phyloP scores from a whole-genome alignment of 768 basidiomycete species.

The Tricholoma furcatifolium region DNA sequence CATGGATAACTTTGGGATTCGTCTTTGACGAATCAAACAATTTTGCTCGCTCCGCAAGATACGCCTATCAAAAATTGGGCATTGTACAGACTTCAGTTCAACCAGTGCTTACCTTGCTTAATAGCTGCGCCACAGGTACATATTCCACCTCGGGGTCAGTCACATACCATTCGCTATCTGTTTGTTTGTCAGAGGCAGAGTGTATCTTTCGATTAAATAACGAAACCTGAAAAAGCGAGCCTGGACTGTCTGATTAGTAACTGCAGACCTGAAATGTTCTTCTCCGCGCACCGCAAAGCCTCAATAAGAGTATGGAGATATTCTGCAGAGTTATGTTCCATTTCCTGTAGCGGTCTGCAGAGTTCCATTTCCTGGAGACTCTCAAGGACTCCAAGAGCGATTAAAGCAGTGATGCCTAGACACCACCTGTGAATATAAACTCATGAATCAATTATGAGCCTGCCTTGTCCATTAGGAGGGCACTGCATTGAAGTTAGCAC shows the following conservation, averaged over 20 bases:
- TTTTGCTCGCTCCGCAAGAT: slow-evolving; percentile 75
- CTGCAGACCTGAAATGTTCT: background rate
- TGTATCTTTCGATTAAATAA: background rate
- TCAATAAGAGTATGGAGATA: slow-evolving; percentile 90
- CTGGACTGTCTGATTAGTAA: slow-evolving; percentile 28
- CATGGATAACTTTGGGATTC: slow-evolving; percentile 66
- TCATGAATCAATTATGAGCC: background rate
- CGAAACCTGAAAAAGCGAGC: slow-evolving; percentile 72
- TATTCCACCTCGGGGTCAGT: slow-evolving; percentile 80
- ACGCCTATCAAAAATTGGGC: slow-evolving; percentile 53
- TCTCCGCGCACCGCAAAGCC: slow-evolving; percentile 60
- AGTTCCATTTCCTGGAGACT: slow-evolving; percentile 74
- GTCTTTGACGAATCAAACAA: slow-evolving; percentile 72
- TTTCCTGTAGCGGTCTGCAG: slow-evolving; percentile 64
- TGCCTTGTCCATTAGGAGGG: slow-evolving; percentile 95
- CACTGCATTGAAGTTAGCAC: slow-evolving; percentile 44
- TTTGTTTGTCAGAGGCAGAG: background rate
- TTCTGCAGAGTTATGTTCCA: slow-evolving; percentile 88
- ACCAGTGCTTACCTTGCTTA: slow-evolving; percentile 66
- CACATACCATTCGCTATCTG: slow-evolving; percentile 90
- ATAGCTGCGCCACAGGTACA: slow-evolving; percentile 76
- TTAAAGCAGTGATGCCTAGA: slow-evolving; percentile 81
- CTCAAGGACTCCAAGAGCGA: slow-evolving; percentile 93
- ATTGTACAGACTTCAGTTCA: background rate
- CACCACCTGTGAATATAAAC: background rate